Percentiles rank a stretch among this genome's conserved stretches.
Conservation (phyloP, 345 rosid species). For the Ricinus communis region DNA sequence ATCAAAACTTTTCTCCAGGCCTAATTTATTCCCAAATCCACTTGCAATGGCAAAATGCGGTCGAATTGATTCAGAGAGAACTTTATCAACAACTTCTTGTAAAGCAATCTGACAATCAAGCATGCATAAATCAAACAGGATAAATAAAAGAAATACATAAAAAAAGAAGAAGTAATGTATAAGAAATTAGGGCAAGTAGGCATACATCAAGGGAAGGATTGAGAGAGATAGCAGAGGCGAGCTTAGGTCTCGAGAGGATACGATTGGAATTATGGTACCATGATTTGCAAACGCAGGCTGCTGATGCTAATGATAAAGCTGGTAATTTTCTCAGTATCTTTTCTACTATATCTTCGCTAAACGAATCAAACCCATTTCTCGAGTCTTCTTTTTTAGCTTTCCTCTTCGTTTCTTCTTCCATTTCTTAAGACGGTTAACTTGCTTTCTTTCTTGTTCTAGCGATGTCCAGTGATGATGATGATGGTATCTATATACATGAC, state of each 20-base stretch:
- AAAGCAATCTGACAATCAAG: conserved; percentile 39
- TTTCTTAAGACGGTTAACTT: too few species aligned
- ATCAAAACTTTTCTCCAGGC: conserved; percentile 17
- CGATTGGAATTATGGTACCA: conserved; percentile 43
- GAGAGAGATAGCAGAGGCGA: conserved; percentile 55
- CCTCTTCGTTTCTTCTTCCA: not conserved
- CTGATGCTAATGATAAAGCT: conserved; percentile 48
- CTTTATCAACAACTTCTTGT: conserved; percentile 58
- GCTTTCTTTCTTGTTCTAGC: too few species aligned
- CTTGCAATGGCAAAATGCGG: conserved; percentile 62
- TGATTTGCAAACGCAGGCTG: conserved; percentile 47
- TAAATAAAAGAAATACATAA: conserved; percentile 22
- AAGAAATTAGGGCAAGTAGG: not conserved
- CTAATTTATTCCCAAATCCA: conserved; percentile 15
- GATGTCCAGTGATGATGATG: too few species aligned
- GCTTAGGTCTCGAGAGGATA: conserved; percentile 51
- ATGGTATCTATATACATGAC: too few species aligned
- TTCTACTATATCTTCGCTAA: conserved; percentile 41
- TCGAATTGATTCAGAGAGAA: conserved; percentile 57
- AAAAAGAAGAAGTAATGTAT: not conserved
- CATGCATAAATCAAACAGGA: not conserved
- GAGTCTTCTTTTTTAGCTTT: not conserved
- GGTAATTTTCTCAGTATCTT: conserved; percentile 46
- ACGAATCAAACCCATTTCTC: conserved; percentile 6
- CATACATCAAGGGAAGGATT: conserved; percentile 34